These are phyloP conservation scores for Chaetomiaceae sp. DNA, from an alignment of 2,329 filamentous ascomycete species.

Conservation along the genomic window DNA sequence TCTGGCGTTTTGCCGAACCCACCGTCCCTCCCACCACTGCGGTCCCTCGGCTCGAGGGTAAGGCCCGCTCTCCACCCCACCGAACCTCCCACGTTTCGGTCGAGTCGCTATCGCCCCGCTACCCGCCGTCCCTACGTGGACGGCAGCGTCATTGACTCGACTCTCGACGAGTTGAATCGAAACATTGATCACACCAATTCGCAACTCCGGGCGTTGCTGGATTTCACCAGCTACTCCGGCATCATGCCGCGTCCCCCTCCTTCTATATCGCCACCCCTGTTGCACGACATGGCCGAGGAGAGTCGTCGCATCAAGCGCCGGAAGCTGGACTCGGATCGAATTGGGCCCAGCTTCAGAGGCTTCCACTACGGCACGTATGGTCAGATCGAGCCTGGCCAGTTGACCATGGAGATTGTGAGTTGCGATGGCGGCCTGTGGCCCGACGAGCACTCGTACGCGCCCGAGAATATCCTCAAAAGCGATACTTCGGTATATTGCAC, in stretches of 20 bases:
- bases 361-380: conserved; percentile 83
- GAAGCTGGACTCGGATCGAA: conserved; percentile 61
- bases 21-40: conserved; percentile 34
- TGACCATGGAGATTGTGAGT: conserved; percentile 82
- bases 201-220: conserved; percentile 39
- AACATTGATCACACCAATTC: conserved; percentile 39
- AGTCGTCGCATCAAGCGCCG: conserved; percentile 58
- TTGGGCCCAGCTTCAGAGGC: conserved; percentile 42
- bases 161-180: conserved; percentile 34
- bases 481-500: conserved; percentile 87
- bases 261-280: conserved; percentile 31
- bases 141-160: conserved; percentile 7
- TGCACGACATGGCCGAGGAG: conserved; percentile 39
- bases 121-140: conserved; percentile 18
- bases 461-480: conserved; percentile 77
- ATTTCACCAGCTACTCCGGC: conserved; percentile 24
- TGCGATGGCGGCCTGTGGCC: conserved; percentile 75
- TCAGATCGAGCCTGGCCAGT: conserved; percentile 73
- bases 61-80: conserved; percentile 23
- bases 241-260: conserved; percentile 29
- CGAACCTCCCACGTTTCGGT: conserved; percentile 18
- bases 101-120: conserved; percentile 21
- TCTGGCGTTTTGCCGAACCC: conserved; percentile 15
- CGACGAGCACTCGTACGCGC: conserved; percentile 57
- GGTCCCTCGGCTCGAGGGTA: conserved; percentile 29